Evolutionary conservation across 805 yeast species (phyloP), one percentile per base, ranked within the genome.

Genomic region (Cyberlindnera euphorbiae): DNA sequence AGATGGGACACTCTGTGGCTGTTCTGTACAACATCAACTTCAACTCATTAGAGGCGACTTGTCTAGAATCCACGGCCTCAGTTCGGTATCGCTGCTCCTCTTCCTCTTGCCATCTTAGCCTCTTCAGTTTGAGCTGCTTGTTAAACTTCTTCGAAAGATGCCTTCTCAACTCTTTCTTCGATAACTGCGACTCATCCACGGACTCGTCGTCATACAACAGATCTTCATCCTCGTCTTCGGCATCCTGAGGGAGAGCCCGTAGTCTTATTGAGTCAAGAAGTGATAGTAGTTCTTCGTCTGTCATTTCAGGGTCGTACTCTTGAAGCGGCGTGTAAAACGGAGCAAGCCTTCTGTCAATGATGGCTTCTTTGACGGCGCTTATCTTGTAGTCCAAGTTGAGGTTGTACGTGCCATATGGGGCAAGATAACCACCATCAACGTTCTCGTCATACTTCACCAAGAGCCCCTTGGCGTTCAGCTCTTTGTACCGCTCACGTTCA

Each of bases 371-470:
- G n/a, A 93, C 97, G 4, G 82, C 66, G 12, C 73, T 73, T 12
- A 83, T 73, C 50, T 82, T 74, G 62, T 77, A 90, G 56, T 85
- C 95, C 36, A 82, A 58, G 31, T 82, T 78, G 22, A 73, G 67
- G 45, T 79, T 75, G 60, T 90, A 90, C 22, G 84, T 83, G 2
- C 97, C 97, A 60, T 75, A 85, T 0, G 97, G 96, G 1, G 95
- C 96, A 45, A 90, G 62, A 55, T 65, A 88, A 2, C 98, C 98
- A 14, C 98, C 98, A 61, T 93, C 97, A 12, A 90, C 95, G 44
- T 67, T 75, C 52, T 86, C 95, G 26, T 67, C 67, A 49, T 59
- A 72, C 42, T 71, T 65, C 3, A 83, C 86, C 16, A 83, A 63
- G 36, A 83, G 62, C 17, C 77, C 71, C 43, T 62, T 49, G 36